Evolutionary conservation across 345 rosid species (phyloP).

Genomic region (Eucalyptus cloeziana): DNA sequence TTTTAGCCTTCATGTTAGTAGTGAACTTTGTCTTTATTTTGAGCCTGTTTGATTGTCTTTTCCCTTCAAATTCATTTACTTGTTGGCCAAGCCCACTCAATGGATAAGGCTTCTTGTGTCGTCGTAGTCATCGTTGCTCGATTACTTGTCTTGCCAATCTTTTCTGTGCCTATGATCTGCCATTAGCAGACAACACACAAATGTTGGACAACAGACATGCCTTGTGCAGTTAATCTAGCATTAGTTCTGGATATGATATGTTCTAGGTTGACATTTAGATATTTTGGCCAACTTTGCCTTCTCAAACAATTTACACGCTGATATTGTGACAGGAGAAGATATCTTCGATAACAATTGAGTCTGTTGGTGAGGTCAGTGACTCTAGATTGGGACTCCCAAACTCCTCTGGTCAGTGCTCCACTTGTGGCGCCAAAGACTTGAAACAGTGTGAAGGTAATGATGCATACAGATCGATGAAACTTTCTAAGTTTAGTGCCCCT

Average conservation of each 20-base stretch:
- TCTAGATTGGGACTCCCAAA: slow-evolving; percentile 74
- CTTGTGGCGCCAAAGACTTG: slow-evolving; percentile 52
- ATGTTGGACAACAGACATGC: neutral
- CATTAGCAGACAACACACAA: neutral
- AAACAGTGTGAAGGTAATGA: slow-evolving; percentile 71
- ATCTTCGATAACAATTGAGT: slow-evolving; percentile 24
- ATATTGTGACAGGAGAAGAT: slow-evolving; percentile 41
- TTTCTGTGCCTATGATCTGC: neutral
- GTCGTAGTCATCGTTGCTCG: neutral
- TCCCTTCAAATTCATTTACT: neutral
- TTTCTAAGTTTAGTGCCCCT: neutral
- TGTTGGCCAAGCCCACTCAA: neutral
- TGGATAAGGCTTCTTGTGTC: neutral
- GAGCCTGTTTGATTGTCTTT: neutral
- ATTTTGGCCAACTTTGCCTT: neutral
- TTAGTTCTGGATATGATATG: neutral
- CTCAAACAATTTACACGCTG: neutral
- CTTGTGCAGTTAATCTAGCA: neutral
- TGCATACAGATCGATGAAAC: neutral
- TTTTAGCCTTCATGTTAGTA: neutral
- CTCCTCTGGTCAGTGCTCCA: slow-evolving; percentile 36
- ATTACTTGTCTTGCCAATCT: neutral
- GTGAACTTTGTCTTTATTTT: neutral
- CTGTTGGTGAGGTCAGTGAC: slow-evolving; percentile 55
- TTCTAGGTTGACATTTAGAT: neutral